Evolutionary conservation across 176 grass and related monocot species (phyloP).

Genomic region (Bolboschoenus planiculmis): DNA sequence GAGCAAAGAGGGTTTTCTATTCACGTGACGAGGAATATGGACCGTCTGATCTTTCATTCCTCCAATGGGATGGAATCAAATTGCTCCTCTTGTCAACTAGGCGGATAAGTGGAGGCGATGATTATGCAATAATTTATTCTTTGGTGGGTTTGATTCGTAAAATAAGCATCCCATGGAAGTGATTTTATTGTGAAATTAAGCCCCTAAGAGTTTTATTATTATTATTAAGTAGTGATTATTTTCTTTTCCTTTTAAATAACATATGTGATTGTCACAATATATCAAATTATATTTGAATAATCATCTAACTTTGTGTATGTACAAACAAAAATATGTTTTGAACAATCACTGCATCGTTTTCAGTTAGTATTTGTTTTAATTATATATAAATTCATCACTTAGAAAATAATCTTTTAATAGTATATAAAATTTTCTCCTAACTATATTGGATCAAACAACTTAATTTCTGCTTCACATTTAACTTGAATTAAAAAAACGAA

Average conservation of each 20-base stretch:
- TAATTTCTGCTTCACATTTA: background rate
- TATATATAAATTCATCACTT: too few relatives aligned
- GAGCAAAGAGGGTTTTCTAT: background rate
- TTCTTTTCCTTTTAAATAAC: background rate
- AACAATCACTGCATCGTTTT: background rate
- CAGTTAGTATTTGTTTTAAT: too few relatives aligned
- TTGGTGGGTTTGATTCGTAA: background rate
- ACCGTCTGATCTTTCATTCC: conserved; percentile 15
- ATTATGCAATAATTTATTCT: background rate
- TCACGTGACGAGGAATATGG: background rate
- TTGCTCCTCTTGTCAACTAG: conserved; percentile 12
- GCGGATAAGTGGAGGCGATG: background rate
- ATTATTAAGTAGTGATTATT: background rate
- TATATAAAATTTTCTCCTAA: too few relatives aligned
- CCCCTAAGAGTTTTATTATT: background rate
- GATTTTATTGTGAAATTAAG: background rate
- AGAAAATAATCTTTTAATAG: too few relatives aligned
- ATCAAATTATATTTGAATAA: background rate
- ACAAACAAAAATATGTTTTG: background rate
- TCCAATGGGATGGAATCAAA: background rate
- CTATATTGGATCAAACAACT: too few relatives aligned
- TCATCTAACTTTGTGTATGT: background rate
- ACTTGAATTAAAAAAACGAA: background rate
- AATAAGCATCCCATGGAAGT: background rate
- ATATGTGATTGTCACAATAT: background rate